A percentile compares a stretch with the other conserved stretches of the same genome.
These are phyloP conservation scores for Stipa capillata DNA, from an alignment of 176 grass and related monocot species.

Conservation along the genomic window DNA sequence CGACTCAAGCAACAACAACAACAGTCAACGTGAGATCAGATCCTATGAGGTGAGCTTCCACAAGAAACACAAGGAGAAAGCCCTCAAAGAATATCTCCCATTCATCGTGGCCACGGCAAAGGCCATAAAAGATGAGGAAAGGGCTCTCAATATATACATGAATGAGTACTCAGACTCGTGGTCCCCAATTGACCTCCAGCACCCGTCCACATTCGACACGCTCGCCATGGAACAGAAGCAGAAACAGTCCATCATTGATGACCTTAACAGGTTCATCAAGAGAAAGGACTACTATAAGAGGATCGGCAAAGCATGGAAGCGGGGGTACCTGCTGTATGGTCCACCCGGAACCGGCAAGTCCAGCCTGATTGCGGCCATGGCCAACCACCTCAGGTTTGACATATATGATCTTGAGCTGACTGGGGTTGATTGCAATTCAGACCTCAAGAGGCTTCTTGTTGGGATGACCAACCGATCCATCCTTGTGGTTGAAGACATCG, in stretches of 20 bases:
- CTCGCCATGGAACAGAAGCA: constrained; percentile 37
- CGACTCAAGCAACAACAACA: neutral
- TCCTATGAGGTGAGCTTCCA: constrained; percentile 34
- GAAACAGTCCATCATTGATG: constrained; percentile 38
- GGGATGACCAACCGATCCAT: constrained; percentile 56
- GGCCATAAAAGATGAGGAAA: constrained; percentile 26
- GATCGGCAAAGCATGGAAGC: constrained; percentile 66
- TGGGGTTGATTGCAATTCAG: constrained; percentile 42
- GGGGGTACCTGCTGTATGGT: constrained; percentile 59
- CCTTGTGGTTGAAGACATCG: constrained; percentile 85
- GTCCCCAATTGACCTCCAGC: constrained; percentile 28
- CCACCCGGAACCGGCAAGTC: constrained; percentile 83
- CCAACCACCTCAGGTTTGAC: constrained; percentile 67
- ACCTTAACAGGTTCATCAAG: constrained; percentile 28
- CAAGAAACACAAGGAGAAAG: constrained; percentile 32
- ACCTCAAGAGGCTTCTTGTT: constrained; percentile 55
- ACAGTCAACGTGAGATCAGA: neutral
- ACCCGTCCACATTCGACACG: constrained; percentile 40
- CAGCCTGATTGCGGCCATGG: constrained; percentile 77
- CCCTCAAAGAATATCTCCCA: constrained; percentile 31
- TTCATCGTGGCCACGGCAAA: constrained; percentile 29
- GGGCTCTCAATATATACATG: constrained; percentile 23
- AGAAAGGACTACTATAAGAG: constrained; percentile 53
- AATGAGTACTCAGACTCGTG: constrained; percentile 21
- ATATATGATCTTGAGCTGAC: constrained; percentile 86